Evolutionary conservation across 1,284 basidiomycete genomes (phyloP), one percentile per base, ranked within the genome.

Genomic region (Ceratobasidium sp.): DNA sequence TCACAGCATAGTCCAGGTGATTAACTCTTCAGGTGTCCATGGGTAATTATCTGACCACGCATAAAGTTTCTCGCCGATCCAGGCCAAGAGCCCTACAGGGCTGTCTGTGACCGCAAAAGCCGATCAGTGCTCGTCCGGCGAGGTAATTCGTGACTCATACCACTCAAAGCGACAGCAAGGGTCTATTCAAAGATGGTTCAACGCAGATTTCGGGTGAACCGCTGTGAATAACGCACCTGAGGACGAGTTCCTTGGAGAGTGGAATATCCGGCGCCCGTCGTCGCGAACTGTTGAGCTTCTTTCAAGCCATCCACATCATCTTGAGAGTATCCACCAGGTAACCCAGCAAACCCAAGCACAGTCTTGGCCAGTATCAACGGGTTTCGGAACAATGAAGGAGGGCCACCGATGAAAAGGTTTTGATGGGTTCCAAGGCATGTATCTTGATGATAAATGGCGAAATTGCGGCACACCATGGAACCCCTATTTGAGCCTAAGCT

Each of bases 51-150:
- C 76, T 44, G 75, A 67, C 73, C 76, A 76, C 5, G 55, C 38
- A 46, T 76, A 49, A 8, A 73, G 61, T 38, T 77, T 77, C 63
- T 77, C 75, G 7, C 73, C 69, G 38, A 77, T 70, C 76, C 76
- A 77, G 11, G 76, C 74, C 28, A 77, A 52, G 9, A 77, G 59
- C 11, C 73, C 76, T 1, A 62, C 64, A 21, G 75, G 76, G 44
- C 75, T 76, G 58, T 75, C 75, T 75, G n/a, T n/a, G n/a, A n/a
- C n/a, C n/a, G n/a, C n/a, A n/a, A n/a, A n/a, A n/a, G n/a, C n/a
- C n/a, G n/a, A n/a, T n/a, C n/a, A n/a, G n/a, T n/a, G n/a, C n/a
- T n/a, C n/a, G n/a, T n/a, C n/a, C n/a, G n/a, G n/a, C n/a, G n/a
- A n/a, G n/a, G n/a, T n/a, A n/a, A n/a, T n/a, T n/a, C n/a, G 43